Percentiles rank a stretch among this genome's conserved stretches.
Evolutionary conservation across 1,284 basidiomycete genomes (phyloP).

Genomic region (Ganoderma lingzhi): DNA sequence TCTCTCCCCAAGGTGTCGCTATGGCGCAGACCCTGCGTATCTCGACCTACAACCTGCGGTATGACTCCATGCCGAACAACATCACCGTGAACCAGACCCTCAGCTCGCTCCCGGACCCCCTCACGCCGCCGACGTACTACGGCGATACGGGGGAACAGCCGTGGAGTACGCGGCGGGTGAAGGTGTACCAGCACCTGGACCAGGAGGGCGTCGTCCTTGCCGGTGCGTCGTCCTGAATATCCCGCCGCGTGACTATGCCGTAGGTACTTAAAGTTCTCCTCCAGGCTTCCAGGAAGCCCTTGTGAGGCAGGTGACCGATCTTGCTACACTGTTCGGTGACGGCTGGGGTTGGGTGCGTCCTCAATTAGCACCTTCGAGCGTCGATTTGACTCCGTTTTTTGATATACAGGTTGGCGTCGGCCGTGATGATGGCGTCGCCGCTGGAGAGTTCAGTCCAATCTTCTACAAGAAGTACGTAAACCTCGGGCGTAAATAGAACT

Average conservation of each 20-base stretch:
- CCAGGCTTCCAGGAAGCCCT: slow-evolving; percentile 69
- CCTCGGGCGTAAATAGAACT: not conserved
- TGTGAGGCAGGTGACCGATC: slow-evolving; percentile 65
- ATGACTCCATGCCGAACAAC: slow-evolving; percentile 58
- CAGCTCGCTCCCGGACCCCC: slow-evolving; percentile 51
- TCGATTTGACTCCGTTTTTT: not conserved
- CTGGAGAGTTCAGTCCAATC: slow-evolving; percentile 71
- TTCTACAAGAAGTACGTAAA: slow-evolving; percentile 61
- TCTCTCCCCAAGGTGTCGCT: slow-evolving; percentile 7
- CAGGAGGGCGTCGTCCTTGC: slow-evolving; percentile 50
- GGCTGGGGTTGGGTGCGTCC: slow-evolving; percentile 59
- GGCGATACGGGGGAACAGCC: slow-evolving; percentile 50
- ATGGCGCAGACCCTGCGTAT: slow-evolving; percentile 45
- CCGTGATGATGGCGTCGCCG: slow-evolving; percentile 62
- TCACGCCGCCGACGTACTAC: slow-evolving; percentile 46
- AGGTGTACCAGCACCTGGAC: slow-evolving; percentile 55
- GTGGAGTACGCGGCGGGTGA: slow-evolving; percentile 58
- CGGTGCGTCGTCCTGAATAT: slow-evolving; percentile 36
- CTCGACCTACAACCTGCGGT: slow-evolving; percentile 63
- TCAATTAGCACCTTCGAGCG: not conserved
- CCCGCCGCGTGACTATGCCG: no score
- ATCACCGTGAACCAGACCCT: slow-evolving; percentile 58
- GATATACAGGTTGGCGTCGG: slow-evolving; percentile 62
- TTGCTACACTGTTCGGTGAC: slow-evolving; percentile 60
- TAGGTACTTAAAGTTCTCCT: not conserved